These are phyloP conservation scores for Microcos paniculata DNA, from an alignment of 345 rosid genomes.

Conservation along the genomic window DNA sequence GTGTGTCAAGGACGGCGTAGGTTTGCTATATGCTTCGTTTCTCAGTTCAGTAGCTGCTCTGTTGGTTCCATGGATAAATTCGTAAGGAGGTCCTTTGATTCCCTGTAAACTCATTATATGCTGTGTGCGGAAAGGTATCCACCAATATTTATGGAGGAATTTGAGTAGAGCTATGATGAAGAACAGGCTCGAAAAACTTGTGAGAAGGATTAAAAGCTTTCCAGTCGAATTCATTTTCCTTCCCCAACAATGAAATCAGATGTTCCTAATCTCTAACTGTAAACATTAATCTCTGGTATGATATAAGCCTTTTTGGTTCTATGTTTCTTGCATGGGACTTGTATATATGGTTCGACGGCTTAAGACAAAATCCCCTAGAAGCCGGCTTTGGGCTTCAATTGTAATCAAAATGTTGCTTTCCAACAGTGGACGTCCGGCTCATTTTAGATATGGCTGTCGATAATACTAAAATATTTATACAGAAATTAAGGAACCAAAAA, in stretches of 20 bases:
- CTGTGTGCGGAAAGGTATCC: slow-evolving; percentile 24
- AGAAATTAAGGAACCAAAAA: too few species aligned
- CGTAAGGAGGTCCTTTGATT: slow-evolving; percentile 36
- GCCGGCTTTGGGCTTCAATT: too few species aligned
- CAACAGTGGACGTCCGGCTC: too few species aligned
- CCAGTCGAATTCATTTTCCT: not conserved
- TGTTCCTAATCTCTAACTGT: too few species aligned
- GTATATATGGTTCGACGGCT: too few species aligned
- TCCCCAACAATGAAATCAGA: not conserved
- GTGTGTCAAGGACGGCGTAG: slow-evolving; percentile 23
- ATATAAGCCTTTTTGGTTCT: too few species aligned
- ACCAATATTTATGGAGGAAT: slow-evolving; percentile 27
- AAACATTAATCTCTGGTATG: too few species aligned
- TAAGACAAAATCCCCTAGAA: too few species aligned
- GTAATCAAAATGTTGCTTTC: too few species aligned
- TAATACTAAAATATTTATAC: too few species aligned
- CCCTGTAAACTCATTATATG: slow-evolving; percentile 17
- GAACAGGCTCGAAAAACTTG: slow-evolving; percentile 1
- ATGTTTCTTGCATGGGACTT: too few species aligned
- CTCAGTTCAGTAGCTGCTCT: slow-evolving; percentile 21
- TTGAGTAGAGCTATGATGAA: slow-evolving; percentile 9
- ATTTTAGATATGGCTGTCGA: too few species aligned
- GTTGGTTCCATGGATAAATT: slow-evolving; percentile 38
- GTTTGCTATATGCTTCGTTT: slow-evolving; percentile 9
- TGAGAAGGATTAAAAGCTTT: slow-evolving; percentile 8